Percentiles rank a stretch among this genome's conserved stretches.
Evolutionary conservation across 1,139 yeast genomes (phyloP).

Genomic region (Yamadazyma dendronema): DNA sequence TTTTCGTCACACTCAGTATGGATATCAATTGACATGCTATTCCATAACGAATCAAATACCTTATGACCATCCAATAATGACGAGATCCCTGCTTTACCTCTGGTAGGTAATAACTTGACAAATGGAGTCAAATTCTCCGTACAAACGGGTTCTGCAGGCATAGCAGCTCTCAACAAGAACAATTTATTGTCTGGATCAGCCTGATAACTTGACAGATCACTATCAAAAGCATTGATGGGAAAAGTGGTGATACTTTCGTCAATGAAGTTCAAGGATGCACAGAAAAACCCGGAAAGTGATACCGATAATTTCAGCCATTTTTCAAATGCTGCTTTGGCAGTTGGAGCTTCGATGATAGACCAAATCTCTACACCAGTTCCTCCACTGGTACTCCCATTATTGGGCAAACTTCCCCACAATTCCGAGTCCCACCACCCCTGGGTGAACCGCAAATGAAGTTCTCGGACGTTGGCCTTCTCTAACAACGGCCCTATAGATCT

Average conservation of each 20-base stretch:
- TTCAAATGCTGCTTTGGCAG: constrained; percentile 51
- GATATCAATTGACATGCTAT: constrained; percentile 85
- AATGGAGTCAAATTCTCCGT: constrained; percentile 97
- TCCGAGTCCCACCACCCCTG: constrained; percentile 97
- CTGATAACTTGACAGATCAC: constrained; percentile 14
- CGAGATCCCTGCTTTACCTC: constrained; percentile 88
- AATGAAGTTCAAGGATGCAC: constrained; percentile 91
- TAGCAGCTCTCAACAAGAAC: constrained; percentile 73
- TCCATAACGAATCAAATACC: constrained; percentile 95
- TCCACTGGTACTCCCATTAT: constrained; percentile 70
- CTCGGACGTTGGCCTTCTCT: constrained; percentile 63
- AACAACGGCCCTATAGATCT: constrained; percentile 77
- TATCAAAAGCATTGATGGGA: constrained; percentile 43
- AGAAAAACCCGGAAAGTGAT: constrained; percentile 84
- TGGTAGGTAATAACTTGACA: constrained; percentile 83
- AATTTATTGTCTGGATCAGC: constrained; percentile 35
- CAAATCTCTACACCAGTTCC: constrained; percentile 96
- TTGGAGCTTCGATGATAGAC: constrained; percentile 74
- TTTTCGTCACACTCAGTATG: constrained; percentile 48
- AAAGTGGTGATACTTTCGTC: constrained; percentile 76
- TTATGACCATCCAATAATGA: constrained; percentile 90
- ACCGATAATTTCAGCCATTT: constrained; percentile 75
- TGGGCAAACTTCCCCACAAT: constrained; percentile 82
- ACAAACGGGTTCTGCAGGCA: constrained; percentile 95
- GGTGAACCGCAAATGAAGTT: constrained; percentile 79